A percentile compares a stretch with the other conserved stretches of the same genome.
Conservation (phyloP, 225 moss, liverwort and hornwort species). For the Polytrichum commune region DNA sequence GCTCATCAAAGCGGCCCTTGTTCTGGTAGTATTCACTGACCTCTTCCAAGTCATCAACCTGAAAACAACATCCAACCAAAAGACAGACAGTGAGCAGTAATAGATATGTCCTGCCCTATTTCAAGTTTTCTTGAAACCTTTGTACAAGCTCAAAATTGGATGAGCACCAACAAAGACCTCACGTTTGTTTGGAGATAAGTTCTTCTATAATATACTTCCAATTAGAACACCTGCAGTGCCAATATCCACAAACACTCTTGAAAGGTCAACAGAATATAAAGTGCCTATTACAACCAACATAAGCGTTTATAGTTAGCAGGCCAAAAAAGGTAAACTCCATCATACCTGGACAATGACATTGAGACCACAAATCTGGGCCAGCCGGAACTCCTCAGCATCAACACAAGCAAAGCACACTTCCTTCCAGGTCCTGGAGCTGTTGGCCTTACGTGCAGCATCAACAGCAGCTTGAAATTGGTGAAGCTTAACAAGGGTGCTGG, state of each 20-base stretch:
- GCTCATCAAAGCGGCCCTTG: slow-evolving; percentile 67
- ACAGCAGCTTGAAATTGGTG: slow-evolving; percentile 71
- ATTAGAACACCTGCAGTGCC: not conserved
- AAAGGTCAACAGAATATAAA: too few species aligned
- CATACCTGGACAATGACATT: slow-evolving; percentile 61
- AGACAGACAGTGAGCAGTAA: too few species aligned
- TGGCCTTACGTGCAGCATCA: slow-evolving; percentile 70
- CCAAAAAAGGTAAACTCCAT: too few species aligned
- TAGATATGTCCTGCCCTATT: too few species aligned
- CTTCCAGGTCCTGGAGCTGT: slow-evolving; percentile 67
- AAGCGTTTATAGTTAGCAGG: not conserved
- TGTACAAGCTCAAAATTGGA: not conserved
- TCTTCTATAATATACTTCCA: too few species aligned
- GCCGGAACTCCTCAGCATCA: slow-evolving; percentile 63
- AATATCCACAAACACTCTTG: not conserved
- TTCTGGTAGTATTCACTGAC: slow-evolving; percentile 74
- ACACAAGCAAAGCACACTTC: slow-evolving; percentile 74
- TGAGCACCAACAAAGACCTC: too few species aligned
- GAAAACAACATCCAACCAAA: not conserved
- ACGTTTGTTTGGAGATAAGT: too few species aligned
- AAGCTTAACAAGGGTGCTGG: slow-evolving; percentile 68
- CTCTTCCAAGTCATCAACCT: slow-evolving; percentile 81
- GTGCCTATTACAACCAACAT: too few species aligned
- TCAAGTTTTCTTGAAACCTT: not conserved
- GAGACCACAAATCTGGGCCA: slow-evolving; percentile 64